A percentile compares a stretch with the other conserved stretches of the same genome.
Conservation (phyloP, 352 stramenopile genomes). For the Phytopythium montanum region DNA sequence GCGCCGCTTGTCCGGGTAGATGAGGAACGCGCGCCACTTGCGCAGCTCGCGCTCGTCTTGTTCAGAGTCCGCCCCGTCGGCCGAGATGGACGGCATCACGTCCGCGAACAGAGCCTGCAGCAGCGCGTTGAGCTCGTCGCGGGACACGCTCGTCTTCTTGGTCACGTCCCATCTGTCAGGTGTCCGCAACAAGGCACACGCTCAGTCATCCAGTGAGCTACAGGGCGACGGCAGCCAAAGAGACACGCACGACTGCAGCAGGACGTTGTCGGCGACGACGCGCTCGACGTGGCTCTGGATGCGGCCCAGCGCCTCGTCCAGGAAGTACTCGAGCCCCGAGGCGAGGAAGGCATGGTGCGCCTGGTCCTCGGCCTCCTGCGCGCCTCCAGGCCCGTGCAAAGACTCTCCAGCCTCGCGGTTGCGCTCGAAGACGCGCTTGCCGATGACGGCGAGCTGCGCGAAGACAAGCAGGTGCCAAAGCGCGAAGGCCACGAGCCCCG, state of each 20-base stretch:
- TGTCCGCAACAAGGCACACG: neutral
- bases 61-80: conserved; percentile 16
- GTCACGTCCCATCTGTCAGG: conserved; percentile 55
- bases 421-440: conserved; percentile 64
- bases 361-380: conserved; percentile 29
- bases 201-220: neutral
- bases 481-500: conserved; percentile 64
- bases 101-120: conserved; percentile 64
- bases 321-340: conserved; percentile 79
- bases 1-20: conserved; percentile 68
- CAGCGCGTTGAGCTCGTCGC: conserved; percentile 71
- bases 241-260: conserved; percentile 41
- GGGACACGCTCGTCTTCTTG: conserved; percentile 57
- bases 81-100: conserved; percentile 37
- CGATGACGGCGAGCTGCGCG: conserved; percentile 71
- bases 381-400: neutral
- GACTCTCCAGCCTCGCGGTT: conserved; percentile 31
- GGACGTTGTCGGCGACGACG: conserved; percentile 38
- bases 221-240: neutral
- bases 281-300: conserved; percentile 65
- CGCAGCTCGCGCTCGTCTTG: conserved; percentile 29
- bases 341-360: conserved; percentile 68
- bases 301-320: conserved; percentile 53
- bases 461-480: conserved; percentile 82
- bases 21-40: conserved; percentile 66